phyloP scores from a whole-genome alignment of 139 green algal species.

The Diplosphaera chodatii region DNA sequence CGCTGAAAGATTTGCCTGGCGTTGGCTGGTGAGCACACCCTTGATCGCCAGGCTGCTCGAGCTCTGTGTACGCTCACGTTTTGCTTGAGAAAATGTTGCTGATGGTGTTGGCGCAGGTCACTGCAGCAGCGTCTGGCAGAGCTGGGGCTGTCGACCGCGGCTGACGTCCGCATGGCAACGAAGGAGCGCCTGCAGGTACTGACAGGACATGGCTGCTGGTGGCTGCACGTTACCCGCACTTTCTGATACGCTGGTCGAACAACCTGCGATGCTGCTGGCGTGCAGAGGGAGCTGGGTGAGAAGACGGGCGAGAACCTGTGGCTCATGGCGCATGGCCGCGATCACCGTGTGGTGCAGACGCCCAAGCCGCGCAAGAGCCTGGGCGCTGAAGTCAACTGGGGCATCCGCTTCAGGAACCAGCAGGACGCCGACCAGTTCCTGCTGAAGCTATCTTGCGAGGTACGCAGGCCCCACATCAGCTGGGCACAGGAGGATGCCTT shows the following conservation, averaged over 20 bases:
- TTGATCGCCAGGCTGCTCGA: no score
- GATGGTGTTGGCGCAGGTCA: background rate
- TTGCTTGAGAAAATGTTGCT: no score
- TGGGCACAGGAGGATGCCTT: no score
- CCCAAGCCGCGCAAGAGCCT: constrained; percentile 37
- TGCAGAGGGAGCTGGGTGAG: constrained; percentile 60
- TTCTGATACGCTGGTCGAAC: no score
- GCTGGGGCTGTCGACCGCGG: constrained; percentile 51
- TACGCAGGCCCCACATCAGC: no score
- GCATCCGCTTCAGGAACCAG: constrained; percentile 66
- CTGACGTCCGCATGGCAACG: constrained; percentile 22
- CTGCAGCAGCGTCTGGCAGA: constrained; percentile 46
- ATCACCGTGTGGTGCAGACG: constrained; percentile 48
- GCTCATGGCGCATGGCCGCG: constrained; percentile 44
- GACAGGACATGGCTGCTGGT: background rate
- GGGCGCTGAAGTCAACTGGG: constrained; percentile 91
- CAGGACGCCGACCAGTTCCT: constrained; percentile 63
- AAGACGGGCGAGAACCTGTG: constrained; percentile 70
- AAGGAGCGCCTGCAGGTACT: constrained; percentile 7
- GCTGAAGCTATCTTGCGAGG: constrained; percentile 28
- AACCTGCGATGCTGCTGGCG: no score
- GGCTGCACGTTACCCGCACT: no score
- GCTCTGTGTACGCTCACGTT: no score
- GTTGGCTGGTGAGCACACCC: constrained; percentile 62
- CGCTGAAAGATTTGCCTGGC: constrained; percentile 72